Evolutionary conservation across 352 stramenopile genomes (phyloP), one percentile per base, ranked within the genome.

Genomic region (Phytophthora pisi): DNA sequence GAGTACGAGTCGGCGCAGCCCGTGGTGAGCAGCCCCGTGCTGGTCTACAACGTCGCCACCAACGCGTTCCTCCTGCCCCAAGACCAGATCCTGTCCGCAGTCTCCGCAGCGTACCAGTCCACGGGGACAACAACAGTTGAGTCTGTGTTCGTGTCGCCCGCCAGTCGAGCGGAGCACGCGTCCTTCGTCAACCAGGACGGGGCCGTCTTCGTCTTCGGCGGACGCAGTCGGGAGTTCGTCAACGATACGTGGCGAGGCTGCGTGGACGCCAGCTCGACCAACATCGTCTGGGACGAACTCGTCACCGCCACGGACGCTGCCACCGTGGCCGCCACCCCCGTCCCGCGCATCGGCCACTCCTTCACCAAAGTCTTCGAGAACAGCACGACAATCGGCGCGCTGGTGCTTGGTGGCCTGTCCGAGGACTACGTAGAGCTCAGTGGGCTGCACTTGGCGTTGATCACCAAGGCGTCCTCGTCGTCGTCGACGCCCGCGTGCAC

Each of bases 1-100:
- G 82, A 80, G 58, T 91, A 87, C 70, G 84, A 91, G 61, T 90
- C 82, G 0, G 77, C 82, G 23, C 84, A 92, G 66, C 84, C 84
- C 4, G 78, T 86, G 2, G 81, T 90, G 9, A 60, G 68, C 54
- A 84, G 70, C 38, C 78, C 82, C 36, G 75, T 85, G 24, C 65
- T 90, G n/a, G 77, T 90, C 26, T 92, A 79, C 64, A 58, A 78
- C 34, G 60, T 84, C 23, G 36, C 58, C 6, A 59, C 70, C 3
- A 84, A 88, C 61, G 23, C 34, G 1, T 92, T 89, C 59, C 40
- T 61, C 5, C 68, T 72, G 4, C 78, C 81, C 0, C 52, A 72
- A 34, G 83, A 92, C 68, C 63, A 77, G 16, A 84, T 92, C 62
- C 45, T 78, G 20, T 92, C 84, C 11, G 66, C 75, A 5, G 72